Evolutionary conservation across 176 grass and related monocot genomes (phyloP).

Genomic region (Otatea glauca): DNA sequence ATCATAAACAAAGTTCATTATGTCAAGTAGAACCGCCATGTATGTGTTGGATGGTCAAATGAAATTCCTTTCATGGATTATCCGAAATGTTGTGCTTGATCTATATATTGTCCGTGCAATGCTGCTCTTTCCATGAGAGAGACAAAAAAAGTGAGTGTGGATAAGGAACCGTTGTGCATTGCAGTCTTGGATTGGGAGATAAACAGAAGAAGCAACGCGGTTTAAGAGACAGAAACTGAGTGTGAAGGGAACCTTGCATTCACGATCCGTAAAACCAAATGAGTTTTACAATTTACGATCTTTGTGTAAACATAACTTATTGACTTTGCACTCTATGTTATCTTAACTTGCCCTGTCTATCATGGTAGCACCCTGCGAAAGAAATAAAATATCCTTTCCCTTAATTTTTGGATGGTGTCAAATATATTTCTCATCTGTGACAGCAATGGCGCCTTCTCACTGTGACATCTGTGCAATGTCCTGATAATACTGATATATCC

Average conservation of each 20-base stretch:
- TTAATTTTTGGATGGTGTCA: not conserved
- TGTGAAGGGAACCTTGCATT: constrained; percentile 7
- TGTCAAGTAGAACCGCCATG: not conserved
- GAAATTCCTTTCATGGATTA: not conserved
- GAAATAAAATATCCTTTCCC: not conserved
- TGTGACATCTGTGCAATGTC: too few species aligned
- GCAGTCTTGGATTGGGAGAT: not conserved
- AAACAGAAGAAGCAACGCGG: not conserved
- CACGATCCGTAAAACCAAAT: constrained; percentile 19
- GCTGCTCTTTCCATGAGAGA: not conserved
- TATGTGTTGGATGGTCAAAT: constrained; percentile 4
- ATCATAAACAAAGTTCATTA: not conserved
- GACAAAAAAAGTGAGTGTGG: not conserved
- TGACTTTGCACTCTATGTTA: constrained; percentile 12
- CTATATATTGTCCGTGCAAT: not conserved
- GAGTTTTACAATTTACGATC: constrained; percentile 23
- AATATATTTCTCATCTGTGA: too few species aligned
- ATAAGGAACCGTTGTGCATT: not conserved
- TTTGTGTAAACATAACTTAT: not conserved
- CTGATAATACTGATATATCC: too few species aligned
- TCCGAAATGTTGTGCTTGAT: constrained; percentile 6
- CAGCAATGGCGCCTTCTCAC: too few species aligned
- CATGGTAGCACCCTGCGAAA: constrained; percentile 26
- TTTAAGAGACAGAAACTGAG: not conserved
- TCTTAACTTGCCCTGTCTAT: constrained; percentile 18